Percentiles rank a stretch among this genome's conserved stretches.
phyloP scores from a whole-genome alignment of 371 early-diverging fungal species.

The Thermomucor indicae-seudaticae region DNA sequence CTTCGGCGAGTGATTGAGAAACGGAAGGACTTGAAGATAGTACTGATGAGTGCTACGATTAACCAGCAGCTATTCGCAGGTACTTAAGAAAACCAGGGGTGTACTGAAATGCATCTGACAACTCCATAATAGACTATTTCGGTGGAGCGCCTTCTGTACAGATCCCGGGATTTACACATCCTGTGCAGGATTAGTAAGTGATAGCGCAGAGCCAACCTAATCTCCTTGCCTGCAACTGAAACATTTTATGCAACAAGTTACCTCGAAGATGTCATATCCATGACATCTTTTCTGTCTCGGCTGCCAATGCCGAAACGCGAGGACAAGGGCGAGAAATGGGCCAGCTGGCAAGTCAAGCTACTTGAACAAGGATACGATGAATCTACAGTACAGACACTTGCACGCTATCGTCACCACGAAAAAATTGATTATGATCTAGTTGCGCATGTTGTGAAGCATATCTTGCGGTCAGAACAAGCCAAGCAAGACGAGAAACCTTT shows the following conservation, averaged over 20 bases:
- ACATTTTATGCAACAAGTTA: slow-evolving; percentile 17
- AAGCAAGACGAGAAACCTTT: slow-evolving; percentile 28
- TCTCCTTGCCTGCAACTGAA: neutral
- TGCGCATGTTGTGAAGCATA: slow-evolving; percentile 55
- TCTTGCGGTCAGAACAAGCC: slow-evolving; percentile 43
- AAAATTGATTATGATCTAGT: slow-evolving; percentile 68
- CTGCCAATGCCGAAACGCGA: slow-evolving; percentile 29
- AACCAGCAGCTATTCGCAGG: slow-evolving; percentile 60
- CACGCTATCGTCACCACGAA: slow-evolving; percentile 45
- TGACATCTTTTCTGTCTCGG: slow-evolving; percentile 40
- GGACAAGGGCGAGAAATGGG: slow-evolving; percentile 32
- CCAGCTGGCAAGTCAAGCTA: slow-evolving; percentile 40
- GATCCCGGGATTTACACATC: slow-evolving; percentile 79
- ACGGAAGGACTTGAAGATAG: slow-evolving; percentile 45
- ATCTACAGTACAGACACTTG: slow-evolving; percentile 38
- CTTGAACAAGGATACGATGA: slow-evolving; percentile 43
- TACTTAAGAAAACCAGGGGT: slow-evolving; percentile 4
- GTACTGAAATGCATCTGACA: neutral
- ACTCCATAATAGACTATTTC: slow-evolving; percentile 36
- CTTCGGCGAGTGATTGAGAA: slow-evolving; percentile 50
- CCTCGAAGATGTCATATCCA: slow-evolving; percentile 56
- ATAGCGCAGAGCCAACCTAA: neutral
- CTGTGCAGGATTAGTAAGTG: slow-evolving; percentile 63
- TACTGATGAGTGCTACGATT: slow-evolving; percentile 85
- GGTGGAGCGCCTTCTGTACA: slow-evolving; percentile 61